phyloP scores from a whole-genome alignment of 331 rosid species.

The Malus hybrid region DNA sequence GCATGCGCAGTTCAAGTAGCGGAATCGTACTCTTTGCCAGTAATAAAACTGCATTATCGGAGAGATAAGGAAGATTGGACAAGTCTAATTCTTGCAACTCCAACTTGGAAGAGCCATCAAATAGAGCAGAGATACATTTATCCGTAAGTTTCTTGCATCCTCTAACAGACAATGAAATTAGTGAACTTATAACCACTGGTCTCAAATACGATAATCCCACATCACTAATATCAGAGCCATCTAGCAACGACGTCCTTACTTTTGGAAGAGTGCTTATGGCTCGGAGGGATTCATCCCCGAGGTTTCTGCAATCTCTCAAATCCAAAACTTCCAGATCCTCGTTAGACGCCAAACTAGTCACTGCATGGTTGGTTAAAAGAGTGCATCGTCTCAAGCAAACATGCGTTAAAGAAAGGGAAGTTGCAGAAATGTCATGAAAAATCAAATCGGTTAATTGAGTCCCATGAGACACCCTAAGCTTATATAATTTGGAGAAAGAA shows the following conservation, averaged over 20 bases:
- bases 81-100: too few relatives aligned
- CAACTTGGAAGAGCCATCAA: too few relatives aligned
- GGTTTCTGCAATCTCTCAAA: conserved; percentile 79
- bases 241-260: conserved; percentile 45
- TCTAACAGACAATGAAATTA: conserved; percentile 66
- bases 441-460: conserved; percentile 79
- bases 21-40: conserved; percentile 65
- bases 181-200: conserved; percentile 46
- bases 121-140: too few relatives aligned
- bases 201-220: conserved; percentile 62
- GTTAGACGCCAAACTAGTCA: conserved; percentile 58
- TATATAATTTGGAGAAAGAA: conserved; percentile 64
- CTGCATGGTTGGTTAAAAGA: conserved; percentile 66
- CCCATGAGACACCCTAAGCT: conserved; percentile 88
- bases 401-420: conserved; percentile 71
- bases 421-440: conserved; percentile 86
- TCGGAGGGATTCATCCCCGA: conserved; percentile 55
- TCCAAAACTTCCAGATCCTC: conserved; percentile 76
- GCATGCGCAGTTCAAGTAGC: conserved; percentile 61
- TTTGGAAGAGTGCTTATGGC: too few relatives aligned
- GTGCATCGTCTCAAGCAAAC: conserved; percentile 87
- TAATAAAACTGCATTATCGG: conserved; percentile 59
- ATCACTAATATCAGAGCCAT: conserved; percentile 73
- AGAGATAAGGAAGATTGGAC: conserved; percentile 79
- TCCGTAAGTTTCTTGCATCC: conserved; percentile 82